Conservation (phyloP, 2,329 filamentous ascomycete species). For the Cyphellophora attinorum region DNA sequence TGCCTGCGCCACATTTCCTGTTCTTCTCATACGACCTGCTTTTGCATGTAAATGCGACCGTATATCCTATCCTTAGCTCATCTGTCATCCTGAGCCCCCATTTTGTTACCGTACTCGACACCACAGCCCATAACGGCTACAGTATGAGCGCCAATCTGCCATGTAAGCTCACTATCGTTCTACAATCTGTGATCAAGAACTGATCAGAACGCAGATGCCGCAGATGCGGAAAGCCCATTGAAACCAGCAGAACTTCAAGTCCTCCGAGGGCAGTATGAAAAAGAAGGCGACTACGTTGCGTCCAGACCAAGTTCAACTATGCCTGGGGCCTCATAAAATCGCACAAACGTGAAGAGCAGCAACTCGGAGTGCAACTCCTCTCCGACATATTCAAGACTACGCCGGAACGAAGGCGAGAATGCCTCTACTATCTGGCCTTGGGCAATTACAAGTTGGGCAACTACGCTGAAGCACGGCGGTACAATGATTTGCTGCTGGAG, state of each 20-base stretch:
- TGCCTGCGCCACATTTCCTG: background rate
- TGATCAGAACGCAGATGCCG: constrained; percentile 60
- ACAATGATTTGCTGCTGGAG: constrained; percentile 86
- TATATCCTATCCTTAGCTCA: too few relatives aligned
- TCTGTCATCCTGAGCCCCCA: too few relatives aligned
- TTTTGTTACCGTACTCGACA: too few relatives aligned
- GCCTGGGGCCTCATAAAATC: constrained; percentile 99
- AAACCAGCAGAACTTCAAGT: constrained; percentile 89
- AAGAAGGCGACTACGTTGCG: constrained; percentile 90
- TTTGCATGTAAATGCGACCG: too few relatives aligned
- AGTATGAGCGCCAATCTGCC: constrained; percentile 39
- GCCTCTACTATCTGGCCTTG: constrained; percentile 92
- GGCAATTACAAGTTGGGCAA: constrained; percentile 98
- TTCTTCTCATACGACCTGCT: too few relatives aligned
- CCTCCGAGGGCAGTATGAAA: constrained; percentile 87
- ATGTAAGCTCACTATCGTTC: constrained; percentile 27
- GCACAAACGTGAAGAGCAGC: constrained; percentile 70
- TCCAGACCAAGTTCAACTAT: constrained; percentile 99
- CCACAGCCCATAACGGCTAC: constrained; percentile 1
- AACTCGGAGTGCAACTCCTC: constrained; percentile 85
- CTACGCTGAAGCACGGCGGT: constrained; percentile 86
- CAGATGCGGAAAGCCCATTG: constrained; percentile 89
- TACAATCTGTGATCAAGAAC: background rate
- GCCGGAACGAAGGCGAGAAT: constrained; percentile 89
- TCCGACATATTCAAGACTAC: constrained; percentile 93